Percentiles rank a stretch among this genome's conserved stretches.
Evolutionary conservation across 345 rosid genomes (phyloP).

Genomic region (Chamaenerion angustifolium): DNA sequence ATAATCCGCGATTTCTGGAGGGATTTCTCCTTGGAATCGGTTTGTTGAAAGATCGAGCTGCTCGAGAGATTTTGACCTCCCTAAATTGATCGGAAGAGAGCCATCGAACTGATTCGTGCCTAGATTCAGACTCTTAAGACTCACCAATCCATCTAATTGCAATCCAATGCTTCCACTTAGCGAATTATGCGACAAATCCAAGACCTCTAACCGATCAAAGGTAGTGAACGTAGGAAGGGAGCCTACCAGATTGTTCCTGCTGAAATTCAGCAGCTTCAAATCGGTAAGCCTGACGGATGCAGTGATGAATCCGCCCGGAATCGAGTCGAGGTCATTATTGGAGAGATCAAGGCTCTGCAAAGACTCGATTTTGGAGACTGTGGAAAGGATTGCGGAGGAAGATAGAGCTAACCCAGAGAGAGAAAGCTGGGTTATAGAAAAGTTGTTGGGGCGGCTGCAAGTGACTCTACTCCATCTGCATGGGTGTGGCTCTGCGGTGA

Average conservation of each 20-base stretch:
- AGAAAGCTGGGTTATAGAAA: too few species aligned
- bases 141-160: slow-evolving; percentile 33
- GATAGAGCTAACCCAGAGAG: too few species aligned
- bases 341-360: slow-evolving; percentile 45
- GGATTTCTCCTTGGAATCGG: slow-evolving; percentile 24
- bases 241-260: slow-evolving; percentile 26
- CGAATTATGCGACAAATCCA: slow-evolving; percentile 45
- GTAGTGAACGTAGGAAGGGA: slow-evolving; percentile 32
- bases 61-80: slow-evolving; percentile 22
- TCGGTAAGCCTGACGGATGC: slow-evolving; percentile 29
- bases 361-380: slow-evolving; percentile 40
- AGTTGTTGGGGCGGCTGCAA: too few species aligned
- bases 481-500: too few species aligned
- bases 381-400: slow-evolving; percentile 25
- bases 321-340: slow-evolving; percentile 26
- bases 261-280: slow-evolving; percentile 39
- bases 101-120: slow-evolving; percentile 22
- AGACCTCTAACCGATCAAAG: slow-evolving; percentile 32
- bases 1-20: slow-evolving; percentile 22
- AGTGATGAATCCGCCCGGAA: slow-evolving; percentile 32
- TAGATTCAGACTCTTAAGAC: slow-evolving; percentile 39
- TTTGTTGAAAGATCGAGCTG: slow-evolving; percentile 39
- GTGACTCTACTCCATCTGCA: too few species aligned
- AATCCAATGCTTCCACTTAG: slow-evolving; percentile 21
- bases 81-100: slow-evolving; percentile 29